Percentiles rank a stretch among this genome's conserved stretches.
phyloP scores from a whole-genome alignment of 1,284 basidiomycete genomes.

The Marasmius oreades region DNA sequence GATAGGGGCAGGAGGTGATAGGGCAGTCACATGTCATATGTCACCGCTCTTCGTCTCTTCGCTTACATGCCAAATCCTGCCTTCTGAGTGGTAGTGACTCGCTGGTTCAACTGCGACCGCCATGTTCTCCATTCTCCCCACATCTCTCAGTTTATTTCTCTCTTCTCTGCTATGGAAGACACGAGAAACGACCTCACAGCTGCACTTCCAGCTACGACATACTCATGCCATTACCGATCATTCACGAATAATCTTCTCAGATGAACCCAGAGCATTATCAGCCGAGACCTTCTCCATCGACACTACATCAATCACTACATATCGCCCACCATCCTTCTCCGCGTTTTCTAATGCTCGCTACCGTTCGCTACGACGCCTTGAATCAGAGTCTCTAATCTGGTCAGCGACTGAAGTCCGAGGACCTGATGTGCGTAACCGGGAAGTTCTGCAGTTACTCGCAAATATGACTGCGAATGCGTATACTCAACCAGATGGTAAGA shows the following conservation, averaged over 20 bases:
- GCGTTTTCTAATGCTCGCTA: slow-evolving; percentile 47
- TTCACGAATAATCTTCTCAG: slow-evolving; percentile 56
- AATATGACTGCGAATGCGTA: slow-evolving; percentile 87
- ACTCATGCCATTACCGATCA: slow-evolving; percentile 53
- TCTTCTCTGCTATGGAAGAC: slow-evolving; percentile 1
- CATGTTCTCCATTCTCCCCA: slow-evolving; percentile 1
- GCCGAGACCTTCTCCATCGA: slow-evolving; percentile 33
- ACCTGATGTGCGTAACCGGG: slow-evolving; percentile 59
- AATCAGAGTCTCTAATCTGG: slow-evolving; percentile 53
- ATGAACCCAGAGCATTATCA: slow-evolving; percentile 33
- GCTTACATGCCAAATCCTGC: no score
- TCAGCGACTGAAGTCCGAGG: slow-evolving; percentile 33
- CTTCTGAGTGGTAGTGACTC: no score
- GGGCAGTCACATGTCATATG: no score
- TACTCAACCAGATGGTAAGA: slow-evolving; percentile 37
- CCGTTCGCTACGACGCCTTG: slow-evolving; percentile 43
- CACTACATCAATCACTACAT: slow-evolving; percentile 37
- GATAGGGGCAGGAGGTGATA: no score
- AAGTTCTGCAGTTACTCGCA: slow-evolving; percentile 68
- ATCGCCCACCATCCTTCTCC: slow-evolving; percentile 48
- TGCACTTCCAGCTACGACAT: slow-evolving; percentile 65
- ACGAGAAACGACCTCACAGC: slow-evolving; percentile 4
- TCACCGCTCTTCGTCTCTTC: no score
- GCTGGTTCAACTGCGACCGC: not conserved
- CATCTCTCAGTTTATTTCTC: not conserved